A percentile compares a stretch with the other conserved stretches of the same genome.
phyloP scores from a whole-genome alignment of 768 basidiomycete species.

The Suillus hirtellus region DNA sequence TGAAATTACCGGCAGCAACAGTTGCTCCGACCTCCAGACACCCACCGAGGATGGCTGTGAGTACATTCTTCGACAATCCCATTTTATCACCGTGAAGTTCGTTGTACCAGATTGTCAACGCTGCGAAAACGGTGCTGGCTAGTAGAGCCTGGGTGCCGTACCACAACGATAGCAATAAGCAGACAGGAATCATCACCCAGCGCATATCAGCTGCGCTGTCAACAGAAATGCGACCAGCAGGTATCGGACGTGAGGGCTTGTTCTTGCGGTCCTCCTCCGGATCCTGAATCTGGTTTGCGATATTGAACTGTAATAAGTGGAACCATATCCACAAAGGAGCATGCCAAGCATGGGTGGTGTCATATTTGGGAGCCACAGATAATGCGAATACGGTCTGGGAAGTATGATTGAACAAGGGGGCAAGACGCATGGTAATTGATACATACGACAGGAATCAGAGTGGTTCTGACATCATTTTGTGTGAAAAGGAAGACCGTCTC shows the following conservation, averaged over 20 bases:
- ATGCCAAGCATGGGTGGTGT: constrained; percentile 13
- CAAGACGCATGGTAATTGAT: not conserved
- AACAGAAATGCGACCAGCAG: constrained; percentile 40
- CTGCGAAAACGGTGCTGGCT: constrained; percentile 31
- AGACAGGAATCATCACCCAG: constrained; percentile 33
- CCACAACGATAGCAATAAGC: constrained; percentile 29
- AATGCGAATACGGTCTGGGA: constrained; percentile 33
- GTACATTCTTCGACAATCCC: constrained; percentile 39
- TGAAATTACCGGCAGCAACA: constrained; percentile 36
- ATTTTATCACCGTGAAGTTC: constrained; percentile 38
- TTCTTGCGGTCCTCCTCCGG: constrained; percentile 42
- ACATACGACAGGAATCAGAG: constrained; percentile 23
- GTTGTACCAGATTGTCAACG: constrained; percentile 38
- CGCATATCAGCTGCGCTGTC: constrained; percentile 33
- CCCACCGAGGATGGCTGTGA: constrained; percentile 40
- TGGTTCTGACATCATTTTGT: constrained; percentile 19
- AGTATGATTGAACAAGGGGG: not conserved
- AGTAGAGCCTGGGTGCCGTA: constrained; percentile 35
- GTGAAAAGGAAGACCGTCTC: constrained; percentile 26
- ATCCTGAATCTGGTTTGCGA: constrained; percentile 40
- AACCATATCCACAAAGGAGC: constrained; percentile 43
- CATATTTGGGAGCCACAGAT: constrained; percentile 23
- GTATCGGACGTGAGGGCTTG: constrained; percentile 43
- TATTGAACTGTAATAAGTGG: constrained; percentile 39
- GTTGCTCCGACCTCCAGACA: constrained; percentile 40